Evolutionary conservation across 2,329 filamentous ascomycete species (phyloP).

Genomic region (Aspergillus tamarii): DNA sequence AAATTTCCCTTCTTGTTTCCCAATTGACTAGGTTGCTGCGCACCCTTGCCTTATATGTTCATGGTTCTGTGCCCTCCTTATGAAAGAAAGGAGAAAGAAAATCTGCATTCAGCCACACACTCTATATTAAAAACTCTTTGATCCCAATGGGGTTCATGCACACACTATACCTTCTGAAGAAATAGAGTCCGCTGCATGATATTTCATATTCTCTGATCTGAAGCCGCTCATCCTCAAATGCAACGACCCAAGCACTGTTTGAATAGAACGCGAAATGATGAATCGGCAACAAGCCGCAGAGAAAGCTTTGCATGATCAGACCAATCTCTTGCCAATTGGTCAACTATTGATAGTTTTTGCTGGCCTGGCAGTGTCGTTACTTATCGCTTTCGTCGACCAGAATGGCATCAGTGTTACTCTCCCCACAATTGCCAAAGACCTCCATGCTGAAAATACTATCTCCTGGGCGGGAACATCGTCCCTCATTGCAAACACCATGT

Average conservation of each 20-base stretch:
- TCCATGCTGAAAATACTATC: slow-evolving; percentile 51
- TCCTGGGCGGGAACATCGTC: slow-evolving; percentile 76
- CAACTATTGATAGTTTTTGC: slow-evolving; percentile 54
- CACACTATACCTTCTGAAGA: neutral
- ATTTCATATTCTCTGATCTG: neutral
- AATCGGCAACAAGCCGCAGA: slow-evolving; percentile 46
- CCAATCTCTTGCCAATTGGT: slow-evolving; percentile 57
- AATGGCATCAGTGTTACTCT: slow-evolving; percentile 59
- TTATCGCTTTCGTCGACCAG: slow-evolving; percentile 62
- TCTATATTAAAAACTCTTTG: neutral
- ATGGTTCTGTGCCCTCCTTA: neutral
- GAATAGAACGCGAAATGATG: slow-evolving; percentile 23
- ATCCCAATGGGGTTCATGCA: neutral
- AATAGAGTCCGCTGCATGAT: neutral
- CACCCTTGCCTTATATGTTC: neutral
- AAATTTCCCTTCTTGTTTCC: slow-evolving; percentile 3
- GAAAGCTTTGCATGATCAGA: slow-evolving; percentile 57
- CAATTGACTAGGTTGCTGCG: neutral
- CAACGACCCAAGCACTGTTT: neutral
- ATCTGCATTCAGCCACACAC: neutral
- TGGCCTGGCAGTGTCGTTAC: slow-evolving; percentile 55
- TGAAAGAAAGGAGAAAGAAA: neutral
- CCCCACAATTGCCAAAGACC: slow-evolving; percentile 55
- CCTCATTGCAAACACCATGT: slow-evolving; percentile 66
- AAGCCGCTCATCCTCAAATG: slow-evolving; percentile 4